phyloP scores from a whole-genome alignment of 148 eudicot genomes.

The Cornus suecica region DNA sequence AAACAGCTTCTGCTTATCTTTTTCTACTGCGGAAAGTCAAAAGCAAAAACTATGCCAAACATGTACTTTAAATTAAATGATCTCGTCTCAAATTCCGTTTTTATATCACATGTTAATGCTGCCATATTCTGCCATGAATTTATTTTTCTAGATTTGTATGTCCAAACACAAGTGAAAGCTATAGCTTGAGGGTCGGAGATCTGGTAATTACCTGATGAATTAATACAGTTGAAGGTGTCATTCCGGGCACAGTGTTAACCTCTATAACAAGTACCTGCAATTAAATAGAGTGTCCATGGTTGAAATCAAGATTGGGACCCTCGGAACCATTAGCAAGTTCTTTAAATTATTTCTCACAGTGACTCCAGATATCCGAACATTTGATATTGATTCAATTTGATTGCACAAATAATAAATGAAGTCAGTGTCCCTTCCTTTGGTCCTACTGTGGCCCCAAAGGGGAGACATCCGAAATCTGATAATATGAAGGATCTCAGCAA shows the following conservation, averaged over 20 bases:
- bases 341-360: not conserved
- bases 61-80: not conserved
- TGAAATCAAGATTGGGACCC: not conserved
- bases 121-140: not conserved
- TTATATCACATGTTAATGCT: not conserved
- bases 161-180: not conserved
- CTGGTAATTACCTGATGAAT: conserved; percentile 75
- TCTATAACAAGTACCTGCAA: conserved; percentile 81
- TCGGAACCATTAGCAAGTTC: not conserved
- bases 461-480: not conserved
- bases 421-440: not conserved
- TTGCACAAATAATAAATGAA: not conserved
- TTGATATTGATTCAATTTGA: not conserved
- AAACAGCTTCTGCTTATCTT: too few species aligned
- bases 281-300: not conserved
- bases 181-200: not conserved
- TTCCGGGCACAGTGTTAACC: conserved; percentile 93
- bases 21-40: too few species aligned
- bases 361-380: not conserved
- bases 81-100: not conserved
- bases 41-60: too few species aligned
- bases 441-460: not conserved
- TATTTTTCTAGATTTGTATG: not conserved
- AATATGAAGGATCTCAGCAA: not conserved
- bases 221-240: conserved; percentile 94